Percentiles rank a stretch among this genome's conserved stretches.
phyloP scores from a whole-genome alignment of 305 asterid genomes.

The Solanum aculeatissimum region DNA sequence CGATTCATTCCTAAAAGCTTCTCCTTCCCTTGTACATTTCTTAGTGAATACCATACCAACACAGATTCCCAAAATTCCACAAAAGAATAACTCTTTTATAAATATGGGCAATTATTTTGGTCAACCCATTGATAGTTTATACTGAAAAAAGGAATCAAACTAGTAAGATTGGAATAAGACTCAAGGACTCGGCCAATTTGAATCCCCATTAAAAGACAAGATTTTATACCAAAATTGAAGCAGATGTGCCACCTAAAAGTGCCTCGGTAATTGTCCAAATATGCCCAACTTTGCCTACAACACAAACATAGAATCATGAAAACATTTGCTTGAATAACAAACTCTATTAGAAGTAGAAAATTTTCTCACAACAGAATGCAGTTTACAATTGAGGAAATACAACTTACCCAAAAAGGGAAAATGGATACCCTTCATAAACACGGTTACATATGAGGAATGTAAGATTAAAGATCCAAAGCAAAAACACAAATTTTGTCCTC shows the following conservation, averaged over 20 bases:
- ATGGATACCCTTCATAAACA: conserved; percentile 74
- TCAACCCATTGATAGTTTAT: neutral
- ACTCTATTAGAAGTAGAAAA: neutral
- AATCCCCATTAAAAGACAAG: conserved; percentile 1
- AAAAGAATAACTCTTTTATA: neutral
- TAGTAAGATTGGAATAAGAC: neutral
- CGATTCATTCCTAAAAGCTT: neutral
- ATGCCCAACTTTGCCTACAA: conserved; percentile 56
- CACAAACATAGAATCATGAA: neutral
- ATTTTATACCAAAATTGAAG: conserved; percentile 79
- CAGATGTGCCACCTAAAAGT: conserved; percentile 99
- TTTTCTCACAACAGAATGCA: neutral
- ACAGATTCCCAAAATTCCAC: neutral
- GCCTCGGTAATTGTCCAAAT: conserved; percentile 77
- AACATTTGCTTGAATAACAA: neutral
- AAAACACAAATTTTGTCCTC: conserved; percentile 57
- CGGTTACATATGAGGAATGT: conserved; percentile 77
- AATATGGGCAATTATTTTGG: neutral
- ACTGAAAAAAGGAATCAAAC: neutral
- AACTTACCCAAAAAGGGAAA: conserved; percentile 81
- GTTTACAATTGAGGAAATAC: neutral
- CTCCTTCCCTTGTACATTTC: neutral
- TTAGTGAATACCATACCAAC: neutral
- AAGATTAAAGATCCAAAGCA: conserved; percentile 75
- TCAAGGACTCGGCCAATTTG: neutral